phyloP scores from a whole-genome alignment of 2,329 filamentous ascomycete genomes.

The Tothia fuscella region DNA sequence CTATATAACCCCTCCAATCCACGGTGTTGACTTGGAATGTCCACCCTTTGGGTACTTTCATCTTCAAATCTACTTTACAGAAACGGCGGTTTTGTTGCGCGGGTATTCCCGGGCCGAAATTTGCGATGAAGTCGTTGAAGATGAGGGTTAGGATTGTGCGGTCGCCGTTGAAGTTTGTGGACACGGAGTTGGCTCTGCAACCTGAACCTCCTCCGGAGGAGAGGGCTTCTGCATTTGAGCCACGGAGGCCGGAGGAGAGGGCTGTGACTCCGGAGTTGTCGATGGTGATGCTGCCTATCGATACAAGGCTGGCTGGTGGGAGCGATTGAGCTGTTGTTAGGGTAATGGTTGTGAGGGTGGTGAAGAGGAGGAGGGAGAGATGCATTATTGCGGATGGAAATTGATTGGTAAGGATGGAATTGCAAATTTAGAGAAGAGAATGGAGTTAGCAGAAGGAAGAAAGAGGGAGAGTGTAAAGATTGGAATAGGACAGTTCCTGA shows the following conservation, averaged over 20 bases:
- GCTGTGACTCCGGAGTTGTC: neutral
- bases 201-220: neutral
- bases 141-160: conserved; percentile 3
- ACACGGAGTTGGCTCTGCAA: neutral
- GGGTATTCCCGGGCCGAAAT: neutral
- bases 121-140: conserved; percentile 2
- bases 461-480: too few relatives aligned
- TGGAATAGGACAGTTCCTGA: too few relatives aligned
- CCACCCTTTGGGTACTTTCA: conserved; percentile 1
- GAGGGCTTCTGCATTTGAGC: neutral
- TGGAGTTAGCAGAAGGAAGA: too few relatives aligned
- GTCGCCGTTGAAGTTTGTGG: neutral
- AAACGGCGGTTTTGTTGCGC: neutral
- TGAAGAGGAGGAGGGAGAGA: too few relatives aligned
- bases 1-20: neutral
- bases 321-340: too few relatives aligned
- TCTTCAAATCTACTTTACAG: neutral
- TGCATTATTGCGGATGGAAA: too few relatives aligned
- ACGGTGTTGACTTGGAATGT: conserved; percentile 3
- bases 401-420: too few relatives aligned
- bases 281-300: too few relatives aligned
- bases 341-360: too few relatives aligned
- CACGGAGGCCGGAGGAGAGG: neutral
- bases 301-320: too few relatives aligned
- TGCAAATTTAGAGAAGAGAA: too few relatives aligned